phyloP scores from a whole-genome alignment of 2,329 filamentous ascomycete genomes.

The Penicillium sp. region DNA sequence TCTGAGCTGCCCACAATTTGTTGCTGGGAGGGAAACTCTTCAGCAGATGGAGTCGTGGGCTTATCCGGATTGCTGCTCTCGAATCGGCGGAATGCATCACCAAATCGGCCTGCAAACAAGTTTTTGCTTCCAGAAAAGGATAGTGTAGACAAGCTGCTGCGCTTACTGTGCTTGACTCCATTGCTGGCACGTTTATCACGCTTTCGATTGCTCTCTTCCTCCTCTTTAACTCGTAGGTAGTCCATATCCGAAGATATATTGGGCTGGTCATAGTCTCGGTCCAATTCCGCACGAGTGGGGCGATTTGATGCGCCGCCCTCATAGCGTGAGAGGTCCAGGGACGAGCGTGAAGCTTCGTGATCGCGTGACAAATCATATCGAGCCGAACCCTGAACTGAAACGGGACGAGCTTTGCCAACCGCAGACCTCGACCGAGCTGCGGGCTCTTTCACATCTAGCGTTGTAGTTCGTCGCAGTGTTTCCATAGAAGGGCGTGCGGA shows the following conservation, averaged over 20 bases:
- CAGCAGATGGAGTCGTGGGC: constrained; percentile 41
- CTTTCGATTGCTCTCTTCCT: constrained; percentile 60
- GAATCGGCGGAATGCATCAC: constrained; percentile 90
- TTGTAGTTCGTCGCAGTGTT: constrained; percentile 61
- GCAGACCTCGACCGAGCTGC: constrained; percentile 63
- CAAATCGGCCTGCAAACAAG: constrained; percentile 83
- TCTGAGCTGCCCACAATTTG: constrained; percentile 75
- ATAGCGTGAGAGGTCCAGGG: constrained; percentile 36
- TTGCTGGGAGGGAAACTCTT: constrained; percentile 41
- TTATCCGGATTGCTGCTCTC: constrained; percentile 59
- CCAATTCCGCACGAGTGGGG: constrained; percentile 36
- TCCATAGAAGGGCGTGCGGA: constrained; percentile 71
- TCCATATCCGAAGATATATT: constrained; percentile 79
- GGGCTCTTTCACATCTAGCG: constrained; percentile 61
- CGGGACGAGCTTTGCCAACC: constrained; percentile 69
- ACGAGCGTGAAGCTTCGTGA: constrained; percentile 60
- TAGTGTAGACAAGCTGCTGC: constrained; percentile 68
- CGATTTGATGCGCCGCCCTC: constrained; percentile 37
- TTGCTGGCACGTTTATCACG: constrained; percentile 57
- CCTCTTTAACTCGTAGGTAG: constrained; percentile 75
- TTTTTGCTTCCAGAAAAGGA: constrained; percentile 75
- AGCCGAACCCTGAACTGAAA: constrained; percentile 80
- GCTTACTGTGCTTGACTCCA: constrained; percentile 65
- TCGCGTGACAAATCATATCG: constrained; percentile 82
- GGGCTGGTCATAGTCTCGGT: constrained; percentile 41